Conservation (phyloP, 2,329 filamentous ascomycete species). For the Pyricularia grisea region DNA sequence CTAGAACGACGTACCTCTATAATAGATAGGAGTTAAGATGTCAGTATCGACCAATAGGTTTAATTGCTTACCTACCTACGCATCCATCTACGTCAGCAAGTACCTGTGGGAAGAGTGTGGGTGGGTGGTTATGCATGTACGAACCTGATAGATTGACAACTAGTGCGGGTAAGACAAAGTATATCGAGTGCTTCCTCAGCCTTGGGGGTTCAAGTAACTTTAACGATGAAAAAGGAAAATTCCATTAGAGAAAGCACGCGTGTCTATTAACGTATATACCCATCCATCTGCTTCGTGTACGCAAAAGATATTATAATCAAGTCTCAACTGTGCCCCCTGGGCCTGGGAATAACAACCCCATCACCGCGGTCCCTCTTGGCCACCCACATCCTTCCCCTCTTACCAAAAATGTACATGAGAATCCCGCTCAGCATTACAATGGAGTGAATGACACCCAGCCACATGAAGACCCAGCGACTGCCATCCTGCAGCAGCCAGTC, state of each 20-base stretch:
- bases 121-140: too few species aligned
- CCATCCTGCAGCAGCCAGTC: slow-evolving; percentile 72
- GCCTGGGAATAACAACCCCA: background rate
- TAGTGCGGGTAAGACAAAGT: too few species aligned
- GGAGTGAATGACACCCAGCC: slow-evolving; percentile 78
- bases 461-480: slow-evolving; percentile 68
- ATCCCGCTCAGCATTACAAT: slow-evolving; percentile 65
- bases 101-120: too few species aligned
- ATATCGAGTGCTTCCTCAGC: too few species aligned
- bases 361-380: slow-evolving; percentile 54
- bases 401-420: slow-evolving; percentile 92
- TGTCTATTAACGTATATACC: background rate
- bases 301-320: slow-evolving; percentile 47
- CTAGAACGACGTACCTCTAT: too few species aligned
- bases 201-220: too few species aligned
- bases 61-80: too few species aligned
- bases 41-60: too few species aligned
- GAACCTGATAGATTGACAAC: too few species aligned
- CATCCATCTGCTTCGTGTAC: background rate
- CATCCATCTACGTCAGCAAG: too few species aligned
- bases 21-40: too few species aligned
- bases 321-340: too few species aligned
- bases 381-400: slow-evolving; percentile 90
- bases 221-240: background rate
- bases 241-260: background rate